Evolutionary conservation across 805 yeast genomes (phyloP), one percentile per base, ranked within the genome.

Genomic region (Ogataea polymorpha): DNA sequence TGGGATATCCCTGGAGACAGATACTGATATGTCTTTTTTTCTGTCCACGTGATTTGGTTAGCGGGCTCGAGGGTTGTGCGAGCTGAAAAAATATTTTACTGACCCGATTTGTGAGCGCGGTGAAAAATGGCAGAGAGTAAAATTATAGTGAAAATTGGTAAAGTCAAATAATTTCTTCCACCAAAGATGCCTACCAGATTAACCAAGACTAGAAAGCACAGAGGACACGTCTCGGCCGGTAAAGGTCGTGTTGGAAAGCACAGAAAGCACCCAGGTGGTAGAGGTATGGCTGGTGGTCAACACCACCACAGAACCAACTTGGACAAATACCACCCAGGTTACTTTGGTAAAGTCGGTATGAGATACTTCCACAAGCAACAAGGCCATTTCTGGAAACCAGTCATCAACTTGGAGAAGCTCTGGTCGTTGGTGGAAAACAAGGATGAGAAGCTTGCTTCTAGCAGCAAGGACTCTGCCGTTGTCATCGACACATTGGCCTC

Each of bases 231-330:
- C 76, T 87, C 97, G 72, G 98, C 98, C 95, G 99, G 99, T 87
- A 83, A 91, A 75, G 99, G 99, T 86, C 95, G 99, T 83, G 78
- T 93, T 76, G 99, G 99, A 78, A 93, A 93, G 86, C 99, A 93
- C 95, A 90, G 99, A 89, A 93, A 93, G 96, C 93, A 86, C 68
- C 97, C 99, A 61, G 99, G 99, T 93, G 99, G 99, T 80, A 90
- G 98, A 79, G 99, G 99, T 93, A 91, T 78, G 90, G 99, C 99
- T 72, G 99, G 99, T 91, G 99, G 99, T 88, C 91, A 80, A 79
- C 98, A 91, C 77, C 99, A 93, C 79, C 99, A 93, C 96, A 88
- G 99, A 83, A 90, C 93, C 74, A 93, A 93, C 82, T 76, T 93
- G 80, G 99, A 93, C 76, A 93, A 91, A 78, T 93, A 86, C 96